A percentile compares a stretch with the other conserved stretches of the same genome.
These are phyloP conservation scores for Epichloe elymi DNA, from an alignment of 2,329 filamentous ascomycete genomes.

Conservation along the genomic window DNA sequence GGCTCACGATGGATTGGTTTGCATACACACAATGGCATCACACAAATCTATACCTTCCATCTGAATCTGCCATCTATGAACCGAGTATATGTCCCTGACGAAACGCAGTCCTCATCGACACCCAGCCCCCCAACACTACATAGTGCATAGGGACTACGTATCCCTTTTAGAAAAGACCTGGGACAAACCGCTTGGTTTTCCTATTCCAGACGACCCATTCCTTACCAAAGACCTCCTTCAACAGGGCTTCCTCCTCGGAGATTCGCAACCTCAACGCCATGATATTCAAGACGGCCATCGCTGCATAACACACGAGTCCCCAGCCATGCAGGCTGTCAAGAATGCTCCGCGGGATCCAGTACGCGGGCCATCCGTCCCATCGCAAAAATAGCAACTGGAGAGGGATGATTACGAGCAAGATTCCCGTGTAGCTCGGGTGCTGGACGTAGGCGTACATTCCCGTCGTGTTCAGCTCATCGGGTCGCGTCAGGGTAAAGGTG, in stretches of 20 bases:
- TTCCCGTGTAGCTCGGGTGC: slow-evolving; percentile 38
- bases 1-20: too few species aligned
- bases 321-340: slow-evolving; percentile 4
- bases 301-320: neutral
- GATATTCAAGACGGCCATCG: neutral
- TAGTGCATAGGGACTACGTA: too few species aligned
- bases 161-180: slow-evolving; percentile 11
- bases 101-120: too few species aligned
- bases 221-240: slow-evolving; percentile 30
- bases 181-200: slow-evolving; percentile 35
- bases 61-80: too few species aligned
- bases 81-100: too few species aligned
- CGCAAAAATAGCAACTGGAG: slow-evolving; percentile 22
- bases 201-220: slow-evolving; percentile 36
- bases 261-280: slow-evolving; percentile 19
- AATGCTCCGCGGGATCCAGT: slow-evolving; percentile 21
- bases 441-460: slow-evolving; percentile 35
- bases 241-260: slow-evolving; percentile 36
- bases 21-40: too few species aligned
- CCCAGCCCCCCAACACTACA: neutral
- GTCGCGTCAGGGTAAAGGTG: slow-evolving; percentile 36
- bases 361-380: slow-evolving; percentile 25
- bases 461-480: slow-evolving; percentile 29
- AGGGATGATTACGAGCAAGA: slow-evolving; percentile 20
- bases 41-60: too few species aligned